Percentiles rank a stretch among this genome's conserved stretches.
Evolutionary conservation across 2,329 filamentous ascomycete species (phyloP).

Genomic region (Fusarium dimerum): DNA sequence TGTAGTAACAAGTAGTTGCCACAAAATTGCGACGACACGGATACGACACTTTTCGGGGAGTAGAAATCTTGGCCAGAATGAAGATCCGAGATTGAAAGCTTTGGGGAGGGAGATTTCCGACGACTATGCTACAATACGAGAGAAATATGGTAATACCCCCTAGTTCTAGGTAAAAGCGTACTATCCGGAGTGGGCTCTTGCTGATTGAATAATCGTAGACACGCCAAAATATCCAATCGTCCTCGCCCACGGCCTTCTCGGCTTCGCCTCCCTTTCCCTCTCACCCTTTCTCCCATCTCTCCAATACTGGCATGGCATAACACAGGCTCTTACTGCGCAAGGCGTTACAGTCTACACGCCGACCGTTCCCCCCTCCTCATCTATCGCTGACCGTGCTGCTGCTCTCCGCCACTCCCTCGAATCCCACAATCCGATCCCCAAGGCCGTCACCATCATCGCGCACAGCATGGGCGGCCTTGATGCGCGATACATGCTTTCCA

Average conservation of each 20-base stretch:
- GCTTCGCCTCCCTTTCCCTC: constrained; percentile 60
- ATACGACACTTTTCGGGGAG: constrained; percentile 16
- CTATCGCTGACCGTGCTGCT: constrained; percentile 61
- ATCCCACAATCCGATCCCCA: constrained; percentile 35
- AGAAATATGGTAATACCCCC: constrained; percentile 43
- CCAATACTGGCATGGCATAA: constrained; percentile 67
- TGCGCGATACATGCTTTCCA: constrained; percentile 65
- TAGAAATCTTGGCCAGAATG: constrained; percentile 11
- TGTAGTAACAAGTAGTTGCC: neutral
- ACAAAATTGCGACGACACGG: neutral
- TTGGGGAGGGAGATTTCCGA: constrained; percentile 45
- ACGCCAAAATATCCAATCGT: constrained; percentile 63
- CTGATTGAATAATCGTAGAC: constrained; percentile 35
- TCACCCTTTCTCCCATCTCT: constrained; percentile 54
- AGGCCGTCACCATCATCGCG: constrained; percentile 72
- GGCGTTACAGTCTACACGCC: constrained; percentile 59
- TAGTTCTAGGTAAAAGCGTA: neutral
- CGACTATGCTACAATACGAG: constrained; percentile 47
- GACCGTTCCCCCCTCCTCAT: constrained; percentile 61
- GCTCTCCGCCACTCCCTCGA: constrained; percentile 58
- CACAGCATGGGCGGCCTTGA: constrained; percentile 71
- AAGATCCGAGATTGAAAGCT: constrained; percentile 43
- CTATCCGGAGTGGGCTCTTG: neutral
- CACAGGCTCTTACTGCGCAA: constrained; percentile 55
- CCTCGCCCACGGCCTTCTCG: constrained; percentile 65